phyloP scores from a whole-genome alignment of 805 yeast species.

The Tetrapisispora phaffii region DNA sequence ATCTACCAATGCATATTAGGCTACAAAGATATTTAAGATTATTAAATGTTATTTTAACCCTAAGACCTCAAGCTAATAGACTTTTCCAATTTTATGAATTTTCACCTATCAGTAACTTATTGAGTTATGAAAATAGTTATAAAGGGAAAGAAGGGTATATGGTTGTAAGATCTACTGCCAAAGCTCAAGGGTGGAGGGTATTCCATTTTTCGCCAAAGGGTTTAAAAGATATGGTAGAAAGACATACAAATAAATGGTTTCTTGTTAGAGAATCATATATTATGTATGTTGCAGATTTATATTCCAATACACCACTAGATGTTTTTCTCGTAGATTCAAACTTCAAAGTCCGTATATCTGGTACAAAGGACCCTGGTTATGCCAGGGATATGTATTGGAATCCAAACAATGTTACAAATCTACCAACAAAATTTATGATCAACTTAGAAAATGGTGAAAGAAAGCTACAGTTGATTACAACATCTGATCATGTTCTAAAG shows the following conservation, averaged over 20 bases:
- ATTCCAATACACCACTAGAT: constrained; percentile 81
- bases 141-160: constrained; percentile 86
- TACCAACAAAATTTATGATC: constrained; percentile 46
- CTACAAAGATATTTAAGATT: constrained; percentile 61
- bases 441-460: constrained; percentile 68
- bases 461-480: constrained; percentile 61
- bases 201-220: constrained; percentile 77
- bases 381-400: constrained; percentile 12
- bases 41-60: constrained; percentile 47
- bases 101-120: constrained; percentile 75
- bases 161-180: constrained; percentile 71
- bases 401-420: constrained; percentile 28
- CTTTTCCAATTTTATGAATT: constrained; percentile 81
- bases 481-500: constrained; percentile 51
- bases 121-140: constrained; percentile 72
- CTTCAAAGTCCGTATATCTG: constrained; percentile 50
- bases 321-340: constrained; percentile 78
- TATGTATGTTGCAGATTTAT: constrained; percentile 74
- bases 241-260: constrained; percentile 91
- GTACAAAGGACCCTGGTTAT: constrained; percentile 17
- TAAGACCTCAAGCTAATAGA: constrained; percentile 73
- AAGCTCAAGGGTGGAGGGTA: constrained; percentile 91
- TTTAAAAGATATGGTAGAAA: constrained; percentile 73
- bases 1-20: constrained; percentile 24
- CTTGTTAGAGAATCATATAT: constrained; percentile 76